Base-by-base conservation (phyloP, 768 basidiomycete species). In the Phaeolepiota aurea region DNA sequence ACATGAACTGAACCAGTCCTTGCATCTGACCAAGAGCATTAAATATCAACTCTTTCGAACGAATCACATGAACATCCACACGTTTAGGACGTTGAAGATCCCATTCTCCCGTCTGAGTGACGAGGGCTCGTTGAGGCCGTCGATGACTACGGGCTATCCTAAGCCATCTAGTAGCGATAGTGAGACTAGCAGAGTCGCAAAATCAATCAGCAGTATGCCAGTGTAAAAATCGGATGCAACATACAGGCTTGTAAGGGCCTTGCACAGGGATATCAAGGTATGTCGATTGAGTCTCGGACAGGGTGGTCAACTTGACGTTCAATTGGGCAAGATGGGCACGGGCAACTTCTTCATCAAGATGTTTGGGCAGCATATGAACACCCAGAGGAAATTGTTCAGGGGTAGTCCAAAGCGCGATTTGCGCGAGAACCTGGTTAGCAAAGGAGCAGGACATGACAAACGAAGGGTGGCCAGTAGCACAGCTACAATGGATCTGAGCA, bases 401-500 rank as follows among this genome's bases (percentile, higher is more conserved):
- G 49, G 80, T 87, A 32, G 88, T 93, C 91, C 91, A 99, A 60
- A 99, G 82, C 16, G 91, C 93, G 56, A 99, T 97, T 69, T 96
- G 93, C 20, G 94, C 94, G 54, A 99, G 76, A 47, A 92, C 88
- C 67, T 99, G 96, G 77, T 99, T 99, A 59, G 90, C 68, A 74
- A 99, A 99, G 32, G 96, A 99, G 75, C 93, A 98, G 13, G 94
- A 98, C 96, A 99, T 99, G 69, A 99, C 96, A 66, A 93, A 97
- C 32, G 94, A 98, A 23, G 96, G 94, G 67, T 99, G 94, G 43
- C 94, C 94, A 52, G 94, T 98, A 30, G 91, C 94, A 64, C 94
- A 98, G 41, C 83, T 86, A 48, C 5, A 13, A 14, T 41, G 7
- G 32, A 15, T 16, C 21, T 19, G 38, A 48, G 34, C 50, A 47